These are phyloP conservation scores for Dalbergia cultrata DNA, from an alignment of 306 rosid species.

Conservation along the genomic window DNA sequence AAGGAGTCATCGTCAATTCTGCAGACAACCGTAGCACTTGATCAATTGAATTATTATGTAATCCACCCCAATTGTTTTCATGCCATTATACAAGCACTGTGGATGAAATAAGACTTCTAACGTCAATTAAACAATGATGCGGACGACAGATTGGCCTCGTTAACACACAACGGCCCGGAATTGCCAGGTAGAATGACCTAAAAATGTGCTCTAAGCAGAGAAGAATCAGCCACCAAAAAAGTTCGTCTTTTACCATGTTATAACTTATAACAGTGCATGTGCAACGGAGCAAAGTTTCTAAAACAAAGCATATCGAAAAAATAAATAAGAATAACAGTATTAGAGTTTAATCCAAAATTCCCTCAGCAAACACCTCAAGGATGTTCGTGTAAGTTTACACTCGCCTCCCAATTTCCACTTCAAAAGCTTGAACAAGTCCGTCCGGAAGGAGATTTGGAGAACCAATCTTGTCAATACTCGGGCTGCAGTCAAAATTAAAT, in stretches of 20 bases:
- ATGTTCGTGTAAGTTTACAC: not conserved
- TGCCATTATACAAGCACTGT: not conserved
- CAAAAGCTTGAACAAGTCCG: not conserved
- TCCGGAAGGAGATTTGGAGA: not conserved
- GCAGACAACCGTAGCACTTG: too few relatives aligned
- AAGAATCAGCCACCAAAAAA: not conserved
- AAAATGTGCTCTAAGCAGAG: not conserved
- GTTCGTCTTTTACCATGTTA: constrained; percentile 15
- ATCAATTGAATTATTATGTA: too few relatives aligned
- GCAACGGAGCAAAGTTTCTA: not conserved
- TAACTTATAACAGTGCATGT: not conserved
- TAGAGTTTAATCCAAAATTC: constrained; percentile 29
- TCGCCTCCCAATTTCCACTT: not conserved
- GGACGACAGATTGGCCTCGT: too few relatives aligned
- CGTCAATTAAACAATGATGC: not conserved
- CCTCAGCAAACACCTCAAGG: constrained; percentile 7
- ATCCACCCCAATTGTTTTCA: not conserved
- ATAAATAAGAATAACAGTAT: constrained; percentile 17
- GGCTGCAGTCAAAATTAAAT: not conserved
- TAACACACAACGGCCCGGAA: not conserved
- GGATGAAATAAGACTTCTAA: not conserved
- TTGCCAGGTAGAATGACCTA: not conserved
- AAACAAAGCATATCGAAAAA: not conserved
- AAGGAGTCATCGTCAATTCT: not conserved
- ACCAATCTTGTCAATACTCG: not conserved